These are phyloP conservation scores for Rhodotorula babjevae DNA, from an alignment of 768 basidiomycete species.

Conservation along the genomic window DNA sequence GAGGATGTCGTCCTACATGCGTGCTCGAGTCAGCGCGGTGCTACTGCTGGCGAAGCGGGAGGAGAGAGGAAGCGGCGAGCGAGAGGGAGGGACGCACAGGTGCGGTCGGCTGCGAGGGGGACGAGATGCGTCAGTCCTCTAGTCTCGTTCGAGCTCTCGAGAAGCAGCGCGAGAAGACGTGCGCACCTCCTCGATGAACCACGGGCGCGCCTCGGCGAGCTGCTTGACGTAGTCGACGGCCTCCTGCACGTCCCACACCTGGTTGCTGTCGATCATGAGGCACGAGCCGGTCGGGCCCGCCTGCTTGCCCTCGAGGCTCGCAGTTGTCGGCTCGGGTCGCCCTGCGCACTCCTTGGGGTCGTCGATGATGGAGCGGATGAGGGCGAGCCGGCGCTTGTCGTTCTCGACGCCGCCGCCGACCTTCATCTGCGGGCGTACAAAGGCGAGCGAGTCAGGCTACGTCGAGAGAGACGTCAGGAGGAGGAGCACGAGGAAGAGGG, in stretches of 20 bases:
- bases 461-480: not conserved
- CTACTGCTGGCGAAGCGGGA: fast-evolving
- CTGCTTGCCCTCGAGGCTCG: constrained; percentile 75
- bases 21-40: not conserved
- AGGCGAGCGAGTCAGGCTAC: too few relatives aligned
- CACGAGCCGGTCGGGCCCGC: constrained; percentile 90
- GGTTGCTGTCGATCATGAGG: constrained; percentile 96
- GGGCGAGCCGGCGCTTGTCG: constrained; percentile 77
- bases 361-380: constrained; percentile 93
- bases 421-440: constrained; percentile 62
- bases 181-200: constrained; percentile 78
- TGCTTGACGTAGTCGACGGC: constrained; percentile 86
- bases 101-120: constrained; percentile 59
- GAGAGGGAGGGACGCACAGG: constrained; percentile 52
- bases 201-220: constrained; percentile 75
- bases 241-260: constrained; percentile 62
- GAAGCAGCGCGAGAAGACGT: too few relatives aligned
- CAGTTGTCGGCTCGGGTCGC: constrained; percentile 57
- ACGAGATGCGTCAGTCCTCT: too few relatives aligned
- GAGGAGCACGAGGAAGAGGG: not conserved
- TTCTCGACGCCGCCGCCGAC: constrained; percentile 77
- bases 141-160: too few relatives aligned
- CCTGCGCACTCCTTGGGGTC: constrained; percentile 68
- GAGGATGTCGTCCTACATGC: constrained; percentile 65
- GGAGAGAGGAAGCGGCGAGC: not conserved